phyloP scores from a whole-genome alignment of 2,329 filamentous ascomycete genomes.

The Lachnellula willkommii region DNA sequence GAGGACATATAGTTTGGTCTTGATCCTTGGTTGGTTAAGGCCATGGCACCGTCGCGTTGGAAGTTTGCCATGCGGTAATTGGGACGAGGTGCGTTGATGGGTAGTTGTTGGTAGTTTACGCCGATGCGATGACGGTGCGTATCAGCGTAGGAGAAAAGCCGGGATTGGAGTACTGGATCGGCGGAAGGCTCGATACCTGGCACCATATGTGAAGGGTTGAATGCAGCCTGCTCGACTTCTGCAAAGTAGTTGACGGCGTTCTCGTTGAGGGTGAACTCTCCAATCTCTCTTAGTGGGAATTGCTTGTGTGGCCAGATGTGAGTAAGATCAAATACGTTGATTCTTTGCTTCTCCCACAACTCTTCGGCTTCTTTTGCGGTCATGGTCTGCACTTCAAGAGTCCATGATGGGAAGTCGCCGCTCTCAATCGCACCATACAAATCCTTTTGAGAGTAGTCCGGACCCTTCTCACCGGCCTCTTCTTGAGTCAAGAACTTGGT shows the following conservation, averaged over 20 bases:
- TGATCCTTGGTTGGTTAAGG: constrained; percentile 42
- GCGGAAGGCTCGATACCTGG: constrained; percentile 63
- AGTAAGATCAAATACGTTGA: constrained; percentile 49
- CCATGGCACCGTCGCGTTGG: constrained; percentile 35
- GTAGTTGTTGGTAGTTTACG: constrained; percentile 52
- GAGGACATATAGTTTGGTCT: constrained; percentile 40
- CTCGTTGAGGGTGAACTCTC: constrained; percentile 43
- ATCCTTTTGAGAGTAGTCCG: constrained; percentile 48
- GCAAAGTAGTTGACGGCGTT: constrained; percentile 54
- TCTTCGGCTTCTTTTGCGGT: constrained; percentile 47
- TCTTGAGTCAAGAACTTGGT: constrained; percentile 47
- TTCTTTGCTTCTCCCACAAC: constrained; percentile 37
- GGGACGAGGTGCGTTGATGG: constrained; percentile 36
- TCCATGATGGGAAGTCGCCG: constrained; percentile 51
- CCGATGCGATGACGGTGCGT: constrained; percentile 54
- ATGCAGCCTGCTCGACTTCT: constrained; percentile 64
- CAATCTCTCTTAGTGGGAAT: constrained; percentile 45
- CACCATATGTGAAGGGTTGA: constrained; percentile 59
- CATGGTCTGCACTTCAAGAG: constrained; percentile 48
- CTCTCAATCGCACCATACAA: constrained; percentile 48
- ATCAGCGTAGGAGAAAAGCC: constrained; percentile 65
- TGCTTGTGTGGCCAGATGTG: constrained; percentile 47
- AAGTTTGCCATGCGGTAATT: constrained; percentile 33
- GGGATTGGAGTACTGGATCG: constrained; percentile 62
- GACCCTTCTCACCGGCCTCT: constrained; percentile 41